These are phyloP conservation scores for Pisolithus tinctorius DNA, from an alignment of 768 basidiomycete genomes.

Conservation along the genomic window DNA sequence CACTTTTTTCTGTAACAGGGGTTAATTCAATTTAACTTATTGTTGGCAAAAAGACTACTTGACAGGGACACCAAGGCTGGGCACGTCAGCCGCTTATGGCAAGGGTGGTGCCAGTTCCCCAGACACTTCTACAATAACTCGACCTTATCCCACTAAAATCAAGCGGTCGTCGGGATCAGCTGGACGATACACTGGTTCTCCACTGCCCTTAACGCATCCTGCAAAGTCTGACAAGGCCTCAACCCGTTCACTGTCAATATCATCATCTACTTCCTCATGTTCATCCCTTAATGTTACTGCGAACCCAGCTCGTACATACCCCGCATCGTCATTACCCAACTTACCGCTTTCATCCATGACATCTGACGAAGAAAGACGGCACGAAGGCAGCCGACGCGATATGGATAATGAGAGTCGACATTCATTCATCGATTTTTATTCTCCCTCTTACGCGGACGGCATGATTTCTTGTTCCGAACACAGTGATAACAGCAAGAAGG, in stretches of 20 bases:
- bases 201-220: neutral
- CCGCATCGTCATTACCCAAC: slow-evolving; percentile 24
- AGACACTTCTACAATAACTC: slow-evolving; percentile 6
- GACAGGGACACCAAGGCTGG: slow-evolving; percentile 1
- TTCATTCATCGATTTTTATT: slow-evolving; percentile 44
- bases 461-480: slow-evolving; percentile 2
- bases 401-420: slow-evolving; percentile 28
- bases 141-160: slow-evolving; percentile 7
- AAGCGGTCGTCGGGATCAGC: slow-evolving; percentile 12
- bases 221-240: slow-evolving; percentile 8
- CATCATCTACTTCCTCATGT: slow-evolving; percentile 26
- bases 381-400: slow-evolving; percentile 12
- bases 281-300: slow-evolving; percentile 27
- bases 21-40: neutral
- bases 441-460: slow-evolving; percentile 20
- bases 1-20: neutral
- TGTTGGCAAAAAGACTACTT: slow-evolving; percentile 6
- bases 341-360: slow-evolving; percentile 19
- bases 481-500: neutral
- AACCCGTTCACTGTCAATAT: slow-evolving; percentile 20
- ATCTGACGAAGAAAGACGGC: slow-evolving; percentile 9
- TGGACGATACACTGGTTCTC: slow-evolving; percentile 13
- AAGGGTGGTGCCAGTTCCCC: slow-evolving; percentile 18
- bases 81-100: slow-evolving; percentile 10
- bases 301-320: slow-evolving; percentile 39